Percentiles rank a stretch among this genome's conserved stretches.
Evolutionary conservation across 768 basidiomycete species (phyloP).

Genomic region (Trametes sanguinea): DNA sequence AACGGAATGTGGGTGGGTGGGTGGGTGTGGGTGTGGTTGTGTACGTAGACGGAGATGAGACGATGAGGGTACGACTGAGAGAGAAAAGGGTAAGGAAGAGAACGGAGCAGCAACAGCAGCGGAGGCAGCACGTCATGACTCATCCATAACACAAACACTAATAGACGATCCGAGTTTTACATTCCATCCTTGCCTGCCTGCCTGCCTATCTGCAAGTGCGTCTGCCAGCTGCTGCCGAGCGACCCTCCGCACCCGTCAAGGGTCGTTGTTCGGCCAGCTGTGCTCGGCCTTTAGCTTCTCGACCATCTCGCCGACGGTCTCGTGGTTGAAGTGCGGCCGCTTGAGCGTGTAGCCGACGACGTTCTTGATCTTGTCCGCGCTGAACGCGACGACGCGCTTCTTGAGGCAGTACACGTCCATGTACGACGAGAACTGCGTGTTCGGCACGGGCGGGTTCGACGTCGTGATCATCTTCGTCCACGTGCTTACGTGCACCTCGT

Average conservation of each 20-base stretch:
- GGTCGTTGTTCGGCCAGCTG: conserved; percentile 40
- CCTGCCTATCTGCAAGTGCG: neutral
- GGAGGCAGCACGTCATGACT: conserved; percentile 23
- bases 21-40: neutral
- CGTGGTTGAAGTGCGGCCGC: conserved; percentile 61
- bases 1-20: neutral
- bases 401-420: conserved; percentile 74
- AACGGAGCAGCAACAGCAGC: conserved; percentile 7
- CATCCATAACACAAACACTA: conserved; percentile 25
- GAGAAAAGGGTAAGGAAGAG: neutral
- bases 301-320: conserved; percentile 66
- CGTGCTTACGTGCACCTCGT: conserved; percentile 77
- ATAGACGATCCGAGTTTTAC: conserved; percentile 21
- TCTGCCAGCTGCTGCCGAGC: too few relatives aligned
- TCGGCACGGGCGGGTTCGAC: conserved; percentile 69
- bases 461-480: conserved; percentile 82
- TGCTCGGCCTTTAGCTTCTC: conserved; percentile 82
- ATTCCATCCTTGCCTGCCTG: conserved; percentile 19
- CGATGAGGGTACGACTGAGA: neutral
- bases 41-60: conserved; percentile 4
- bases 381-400: conserved; percentile 69
- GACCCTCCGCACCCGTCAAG: conserved; percentile 3
- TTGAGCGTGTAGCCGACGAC: conserved; percentile 70
- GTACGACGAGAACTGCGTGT: conserved; percentile 75
- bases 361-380: conserved; percentile 71